These are phyloP conservation scores for Nemophila menziesii DNA, from an alignment of 257 asterid species.

Conservation along the genomic window DNA sequence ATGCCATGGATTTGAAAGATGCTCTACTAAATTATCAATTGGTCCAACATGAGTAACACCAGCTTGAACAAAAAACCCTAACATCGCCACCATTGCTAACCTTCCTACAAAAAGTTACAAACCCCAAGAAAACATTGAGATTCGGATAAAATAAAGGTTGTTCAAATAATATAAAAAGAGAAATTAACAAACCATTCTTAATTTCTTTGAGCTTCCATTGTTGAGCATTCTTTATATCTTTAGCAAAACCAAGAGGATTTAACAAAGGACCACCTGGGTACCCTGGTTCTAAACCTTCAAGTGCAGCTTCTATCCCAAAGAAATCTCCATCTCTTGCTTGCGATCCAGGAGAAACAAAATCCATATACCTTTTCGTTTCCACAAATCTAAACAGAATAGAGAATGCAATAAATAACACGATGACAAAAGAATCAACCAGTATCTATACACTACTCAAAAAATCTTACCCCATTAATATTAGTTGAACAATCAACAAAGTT, in stretches of 20 bases:
- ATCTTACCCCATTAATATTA: constrained; percentile 77
- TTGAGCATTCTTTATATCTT: constrained; percentile 69
- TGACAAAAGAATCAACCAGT: not conserved
- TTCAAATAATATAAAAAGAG: not conserved
- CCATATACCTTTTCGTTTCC: constrained; percentile 83
- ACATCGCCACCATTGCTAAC: constrained; percentile 83
- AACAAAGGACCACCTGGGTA: constrained; percentile 93
- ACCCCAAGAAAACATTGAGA: not conserved
- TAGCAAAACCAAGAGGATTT: constrained; percentile 80
- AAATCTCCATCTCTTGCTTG: constrained; percentile 73
- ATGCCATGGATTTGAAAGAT: constrained; percentile 79
- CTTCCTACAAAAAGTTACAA: constrained; percentile 32
- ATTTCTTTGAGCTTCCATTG: constrained; percentile 89
- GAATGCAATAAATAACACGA: not conserved
- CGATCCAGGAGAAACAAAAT: constrained; percentile 66
- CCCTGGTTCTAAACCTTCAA: constrained; percentile 52
- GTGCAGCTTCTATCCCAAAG: constrained; percentile 71
- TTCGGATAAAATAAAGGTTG: not conserved
- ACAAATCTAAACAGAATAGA: constrained; percentile 40
- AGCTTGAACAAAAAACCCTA: constrained; percentile 80
- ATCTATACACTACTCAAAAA: not conserved
- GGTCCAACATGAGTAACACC: constrained; percentile 84
- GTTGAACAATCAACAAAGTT: constrained; percentile 59
- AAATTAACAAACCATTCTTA: constrained; percentile 46
- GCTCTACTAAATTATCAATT: constrained; percentile 57